Percentiles rank a stretch among this genome's conserved stretches.
Conservation (phyloP, 441 rosid species). For the Corymbia citriodora region DNA sequence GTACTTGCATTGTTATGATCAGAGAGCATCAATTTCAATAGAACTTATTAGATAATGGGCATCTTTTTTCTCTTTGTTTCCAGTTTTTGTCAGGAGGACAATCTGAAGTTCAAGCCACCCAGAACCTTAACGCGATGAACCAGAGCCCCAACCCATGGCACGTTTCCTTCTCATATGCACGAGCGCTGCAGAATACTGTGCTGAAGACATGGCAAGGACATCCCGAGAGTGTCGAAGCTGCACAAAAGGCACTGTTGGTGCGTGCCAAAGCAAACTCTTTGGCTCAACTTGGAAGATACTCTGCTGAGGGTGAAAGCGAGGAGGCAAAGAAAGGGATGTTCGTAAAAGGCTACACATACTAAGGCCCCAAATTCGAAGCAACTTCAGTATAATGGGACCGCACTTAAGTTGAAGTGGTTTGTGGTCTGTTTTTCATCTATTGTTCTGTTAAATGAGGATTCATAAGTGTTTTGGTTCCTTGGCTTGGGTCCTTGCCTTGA, state of each 20-base stretch:
- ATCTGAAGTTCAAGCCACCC: slow-evolving; percentile 90
- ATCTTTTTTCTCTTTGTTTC: neutral
- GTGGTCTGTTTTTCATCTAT: neutral
- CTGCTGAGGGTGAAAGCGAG: slow-evolving; percentile 83
- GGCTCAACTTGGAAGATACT: slow-evolving; percentile 95
- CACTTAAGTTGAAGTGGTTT: neutral
- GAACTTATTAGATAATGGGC: neutral
- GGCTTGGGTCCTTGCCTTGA: neutral
- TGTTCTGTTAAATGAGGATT: neutral
- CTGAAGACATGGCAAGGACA: slow-evolving; percentile 97
- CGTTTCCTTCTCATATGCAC: slow-evolving; percentile 96
- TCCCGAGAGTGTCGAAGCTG: slow-evolving; percentile 75
- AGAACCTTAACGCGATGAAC: slow-evolving; percentile 94
- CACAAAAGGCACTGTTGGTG: slow-evolving; percentile 81
- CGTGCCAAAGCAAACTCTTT: slow-evolving; percentile 97
- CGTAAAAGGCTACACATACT: slow-evolving; percentile 95
- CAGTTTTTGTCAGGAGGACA: slow-evolving; percentile 99
- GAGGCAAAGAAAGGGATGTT: slow-evolving; percentile 98
- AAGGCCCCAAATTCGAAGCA: slow-evolving; percentile 5
- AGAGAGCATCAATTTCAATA: neutral
- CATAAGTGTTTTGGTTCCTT: neutral
- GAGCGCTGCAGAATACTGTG: slow-evolving; percentile 93
- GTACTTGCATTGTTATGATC: neutral
- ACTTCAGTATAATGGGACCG: neutral
- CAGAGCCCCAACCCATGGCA: slow-evolving; percentile 99